phyloP scores from a whole-genome alignment of 257 asterid species.

The Nyctanthes arbortristis region DNA sequence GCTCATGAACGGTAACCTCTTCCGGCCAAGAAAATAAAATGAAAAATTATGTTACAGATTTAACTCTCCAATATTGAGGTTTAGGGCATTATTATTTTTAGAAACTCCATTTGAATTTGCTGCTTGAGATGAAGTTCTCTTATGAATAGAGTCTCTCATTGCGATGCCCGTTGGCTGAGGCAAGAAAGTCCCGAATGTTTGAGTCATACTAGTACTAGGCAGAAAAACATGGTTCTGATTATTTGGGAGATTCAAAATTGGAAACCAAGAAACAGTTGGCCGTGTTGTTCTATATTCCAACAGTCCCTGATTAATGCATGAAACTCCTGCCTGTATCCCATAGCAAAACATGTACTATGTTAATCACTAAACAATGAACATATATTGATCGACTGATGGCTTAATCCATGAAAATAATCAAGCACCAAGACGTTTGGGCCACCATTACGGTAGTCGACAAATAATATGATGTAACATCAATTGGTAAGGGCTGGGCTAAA shows the following conservation, averaged over 20 bases:
- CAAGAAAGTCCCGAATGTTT: background rate
- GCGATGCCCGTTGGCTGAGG: background rate
- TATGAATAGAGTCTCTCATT: background rate
- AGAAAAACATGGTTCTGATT: background rate
- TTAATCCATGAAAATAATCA: too few relatives aligned
- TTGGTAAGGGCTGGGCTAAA: too few relatives aligned
- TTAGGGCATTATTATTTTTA: slow-evolving; percentile 21
- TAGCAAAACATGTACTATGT: too few relatives aligned
- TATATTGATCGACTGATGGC: too few relatives aligned
- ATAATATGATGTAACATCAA: too few relatives aligned
- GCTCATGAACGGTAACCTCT: background rate
- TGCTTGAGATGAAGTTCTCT: slow-evolving; percentile 10
- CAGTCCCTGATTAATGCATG: slow-evolving; percentile 7
- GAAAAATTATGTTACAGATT: background rate
- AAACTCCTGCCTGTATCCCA: slow-evolving; percentile 26
- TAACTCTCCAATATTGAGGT: slow-evolving; percentile 19
- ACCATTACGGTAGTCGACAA: too few relatives aligned
- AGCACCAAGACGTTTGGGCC: too few relatives aligned
- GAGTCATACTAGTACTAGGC: slow-evolving; percentile 6
- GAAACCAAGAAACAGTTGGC: slow-evolving; percentile 27
- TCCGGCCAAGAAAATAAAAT: background rate
- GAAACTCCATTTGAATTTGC: slow-evolving; percentile 4
- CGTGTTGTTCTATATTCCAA: background rate
- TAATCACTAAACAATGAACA: too few relatives aligned
- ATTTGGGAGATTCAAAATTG: slow-evolving; percentile 2